These are phyloP conservation scores for Ustilago vetiveriae DNA, from an alignment of 1,284 basidiomycete species.

Conservation along the genomic window DNA sequence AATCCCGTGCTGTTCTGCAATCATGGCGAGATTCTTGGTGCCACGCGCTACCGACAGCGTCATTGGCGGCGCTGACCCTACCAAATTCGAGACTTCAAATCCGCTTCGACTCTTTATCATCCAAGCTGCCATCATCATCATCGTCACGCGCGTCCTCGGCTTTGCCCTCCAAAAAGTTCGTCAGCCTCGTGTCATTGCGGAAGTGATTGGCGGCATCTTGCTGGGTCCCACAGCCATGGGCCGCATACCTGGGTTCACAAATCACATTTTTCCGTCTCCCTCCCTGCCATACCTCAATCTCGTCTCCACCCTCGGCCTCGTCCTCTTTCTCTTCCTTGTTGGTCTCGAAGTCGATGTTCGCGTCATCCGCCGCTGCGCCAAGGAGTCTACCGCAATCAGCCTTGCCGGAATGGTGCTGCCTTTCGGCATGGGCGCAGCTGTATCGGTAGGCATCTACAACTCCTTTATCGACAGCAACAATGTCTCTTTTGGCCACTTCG, in stretches of 20 bases:
- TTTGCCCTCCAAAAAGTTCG: slow-evolving; percentile 75
- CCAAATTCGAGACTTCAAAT: slow-evolving; percentile 73
- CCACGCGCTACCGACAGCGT: slow-evolving; percentile 66
- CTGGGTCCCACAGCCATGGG: slow-evolving; percentile 69
- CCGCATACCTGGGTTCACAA: slow-evolving; percentile 60
- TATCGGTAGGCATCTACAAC: slow-evolving; percentile 82
- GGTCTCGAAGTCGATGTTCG: slow-evolving; percentile 87
- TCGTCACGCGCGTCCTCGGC: slow-evolving; percentile 77
- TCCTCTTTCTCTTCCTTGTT: slow-evolving; percentile 78
- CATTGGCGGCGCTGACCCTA: slow-evolving; percentile 76
- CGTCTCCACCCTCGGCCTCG: slow-evolving; percentile 84
- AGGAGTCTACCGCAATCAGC: slow-evolving; percentile 70
- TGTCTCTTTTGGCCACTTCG: slow-evolving; percentile 82
- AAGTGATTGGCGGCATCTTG: slow-evolving; percentile 84
- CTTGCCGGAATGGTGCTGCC: slow-evolving; percentile 77
- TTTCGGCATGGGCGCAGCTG: slow-evolving; percentile 83
- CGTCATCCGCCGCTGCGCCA: slow-evolving; percentile 73
- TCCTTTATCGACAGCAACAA: slow-evolving; percentile 75
- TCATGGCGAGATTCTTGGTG: slow-evolving; percentile 28
- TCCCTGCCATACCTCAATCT: slow-evolving; percentile 84
- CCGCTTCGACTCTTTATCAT: slow-evolving; percentile 86
- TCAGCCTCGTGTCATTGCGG: slow-evolving; percentile 86
- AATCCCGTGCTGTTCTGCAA: neutral
- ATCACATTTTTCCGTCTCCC: slow-evolving; percentile 61
- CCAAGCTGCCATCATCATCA: slow-evolving; percentile 73